Evolutionary conservation across 2,329 filamentous ascomycete genomes (phyloP).

Genomic region (Beauveria sp.): DNA sequence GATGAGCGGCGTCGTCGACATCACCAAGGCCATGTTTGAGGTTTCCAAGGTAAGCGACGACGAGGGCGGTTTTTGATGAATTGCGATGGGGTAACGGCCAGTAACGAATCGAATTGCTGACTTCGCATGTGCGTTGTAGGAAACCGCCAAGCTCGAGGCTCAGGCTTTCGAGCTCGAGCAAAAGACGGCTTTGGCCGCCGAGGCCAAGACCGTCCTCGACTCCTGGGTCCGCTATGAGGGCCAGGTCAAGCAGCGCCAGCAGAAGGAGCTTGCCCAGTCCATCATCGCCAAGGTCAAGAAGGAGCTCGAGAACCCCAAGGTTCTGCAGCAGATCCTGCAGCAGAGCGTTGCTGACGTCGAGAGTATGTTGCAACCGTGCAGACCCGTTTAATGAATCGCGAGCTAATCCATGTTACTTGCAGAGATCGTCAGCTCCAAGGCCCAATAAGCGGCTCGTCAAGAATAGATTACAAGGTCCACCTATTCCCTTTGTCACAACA

Average conservation of each 20-base stretch:
- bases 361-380: constrained; percentile 50
- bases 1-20: constrained; percentile 86
- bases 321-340: constrained; percentile 93
- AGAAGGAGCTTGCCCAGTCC: constrained; percentile 86
- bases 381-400: background rate
- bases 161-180: constrained; percentile 97
- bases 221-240: constrained; percentile 98
- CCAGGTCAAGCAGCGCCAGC: constrained; percentile 98
- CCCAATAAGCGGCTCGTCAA: constrained; percentile 47
- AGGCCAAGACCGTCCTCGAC: constrained; percentile 93
- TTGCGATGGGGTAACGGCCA: background rate
- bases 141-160: constrained; percentile 94
- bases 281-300: constrained; percentile 98
- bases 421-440: constrained; percentile 58
- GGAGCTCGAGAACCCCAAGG: constrained; percentile 97
- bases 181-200: constrained; percentile 79
- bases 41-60: constrained; percentile 77
- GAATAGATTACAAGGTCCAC: constrained; percentile 29
- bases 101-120: constrained; percentile 15
- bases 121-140: constrained; percentile 42
- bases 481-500: constrained; percentile 44
- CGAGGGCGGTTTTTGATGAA: constrained; percentile 4
- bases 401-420: constrained; percentile 26
- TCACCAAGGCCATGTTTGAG: constrained; percentile 95
- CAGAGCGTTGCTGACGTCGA: constrained; percentile 95